phyloP scores from a whole-genome alignment of 352 stramenopile species.

The Globisporangium sylvaticum region DNA sequence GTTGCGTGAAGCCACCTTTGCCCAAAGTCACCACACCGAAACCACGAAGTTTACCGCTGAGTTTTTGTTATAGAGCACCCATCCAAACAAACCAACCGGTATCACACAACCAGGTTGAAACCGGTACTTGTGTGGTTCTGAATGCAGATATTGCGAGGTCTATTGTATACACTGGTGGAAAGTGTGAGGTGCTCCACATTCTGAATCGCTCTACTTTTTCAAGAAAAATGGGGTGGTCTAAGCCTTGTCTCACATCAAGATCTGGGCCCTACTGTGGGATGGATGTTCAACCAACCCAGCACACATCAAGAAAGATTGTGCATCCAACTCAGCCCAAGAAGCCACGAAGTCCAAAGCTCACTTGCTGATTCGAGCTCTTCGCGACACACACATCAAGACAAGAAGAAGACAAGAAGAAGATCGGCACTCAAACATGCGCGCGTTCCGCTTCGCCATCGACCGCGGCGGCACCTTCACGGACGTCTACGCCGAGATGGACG shows the following conservation, averaged over 20 bases:
- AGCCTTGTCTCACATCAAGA: neutral
- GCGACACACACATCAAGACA: neutral
- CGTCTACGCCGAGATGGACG: slow-evolving; percentile 93
- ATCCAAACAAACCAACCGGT: too few relatives aligned
- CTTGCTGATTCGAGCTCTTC: neutral
- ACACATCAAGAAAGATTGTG: neutral
- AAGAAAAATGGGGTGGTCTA: too few relatives aligned
- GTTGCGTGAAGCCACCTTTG: too few relatives aligned
- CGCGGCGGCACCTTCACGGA: slow-evolving; percentile 98
- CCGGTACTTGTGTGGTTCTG: too few relatives aligned
- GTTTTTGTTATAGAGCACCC: too few relatives aligned
- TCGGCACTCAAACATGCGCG: slow-evolving; percentile 24
- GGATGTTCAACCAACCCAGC: neutral
- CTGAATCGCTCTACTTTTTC: too few relatives aligned
- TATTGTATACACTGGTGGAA: too few relatives aligned
- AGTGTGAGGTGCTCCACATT: too few relatives aligned
- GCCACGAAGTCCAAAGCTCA: neutral
- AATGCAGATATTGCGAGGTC: too few relatives aligned
- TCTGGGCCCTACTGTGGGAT: neutral
- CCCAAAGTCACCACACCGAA: too few relatives aligned
- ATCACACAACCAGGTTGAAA: too few relatives aligned
- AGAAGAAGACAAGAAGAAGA: slow-evolving; percentile 1
- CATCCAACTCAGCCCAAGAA: neutral
- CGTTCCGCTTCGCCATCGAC: slow-evolving; percentile 97
- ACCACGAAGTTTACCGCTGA: too few relatives aligned